Evolutionary conservation across 345 rosid genomes (phyloP).

Genomic region (Acer campestre): DNA sequence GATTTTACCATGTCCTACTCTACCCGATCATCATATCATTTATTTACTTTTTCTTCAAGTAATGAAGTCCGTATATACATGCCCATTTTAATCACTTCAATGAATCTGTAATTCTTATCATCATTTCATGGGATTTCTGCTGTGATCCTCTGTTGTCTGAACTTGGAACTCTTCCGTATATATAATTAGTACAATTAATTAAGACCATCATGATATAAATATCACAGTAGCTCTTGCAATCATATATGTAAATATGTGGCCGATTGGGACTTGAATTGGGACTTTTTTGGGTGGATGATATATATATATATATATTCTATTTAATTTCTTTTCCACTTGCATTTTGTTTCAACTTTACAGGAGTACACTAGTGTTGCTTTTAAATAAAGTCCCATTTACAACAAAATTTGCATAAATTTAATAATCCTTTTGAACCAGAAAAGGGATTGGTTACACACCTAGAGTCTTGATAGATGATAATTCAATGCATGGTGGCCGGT

Average conservation of each 20-base stretch:
- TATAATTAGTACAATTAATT: too few relatives aligned
- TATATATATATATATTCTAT: neutral
- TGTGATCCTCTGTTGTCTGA: neutral
- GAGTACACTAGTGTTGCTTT: constrained; percentile 4
- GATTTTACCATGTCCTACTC: neutral
- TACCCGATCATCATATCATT: neutral
- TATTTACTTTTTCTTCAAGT: too few relatives aligned
- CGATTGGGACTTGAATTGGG: neutral
- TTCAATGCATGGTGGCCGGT: neutral
- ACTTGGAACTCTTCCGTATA: neutral
- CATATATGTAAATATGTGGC: neutral
- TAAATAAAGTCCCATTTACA: constrained; percentile 17
- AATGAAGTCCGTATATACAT: too few relatives aligned
- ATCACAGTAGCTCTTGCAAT: neutral
- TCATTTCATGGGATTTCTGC: neutral
- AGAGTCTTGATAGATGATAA: neutral
- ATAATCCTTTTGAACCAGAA: constrained; percentile 7
- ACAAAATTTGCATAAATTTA: constrained; percentile 2
- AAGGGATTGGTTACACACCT: neutral
- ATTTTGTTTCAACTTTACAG: constrained; percentile 14
- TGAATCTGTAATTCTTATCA: neutral
- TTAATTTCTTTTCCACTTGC: constrained; percentile 13
- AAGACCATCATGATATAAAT: neutral
- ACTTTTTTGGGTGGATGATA: too few relatives aligned
- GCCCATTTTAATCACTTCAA: neutral